phyloP scores from a whole-genome alignment of 2,329 filamentous ascomycete species.

The Cladorrhinum sp. region DNA sequence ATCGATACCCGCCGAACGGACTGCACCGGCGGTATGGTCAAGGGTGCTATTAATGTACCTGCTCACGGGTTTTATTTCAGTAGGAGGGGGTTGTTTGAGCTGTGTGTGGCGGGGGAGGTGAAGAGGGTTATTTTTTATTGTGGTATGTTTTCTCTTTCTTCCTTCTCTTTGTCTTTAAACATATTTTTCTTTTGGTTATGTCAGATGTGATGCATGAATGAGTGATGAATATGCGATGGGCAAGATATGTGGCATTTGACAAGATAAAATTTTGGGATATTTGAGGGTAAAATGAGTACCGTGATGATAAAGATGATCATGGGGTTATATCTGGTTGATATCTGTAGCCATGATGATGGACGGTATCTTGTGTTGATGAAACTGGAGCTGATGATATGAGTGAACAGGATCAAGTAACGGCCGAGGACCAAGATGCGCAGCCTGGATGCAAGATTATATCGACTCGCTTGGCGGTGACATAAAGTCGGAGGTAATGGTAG shows the following conservation, averaged over 20 bases:
- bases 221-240: no score
- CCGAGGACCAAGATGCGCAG: conserved; percentile 50
- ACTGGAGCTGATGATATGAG: no score
- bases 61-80: conserved; percentile 54
- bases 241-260: no score
- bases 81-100: conserved; percentile 44
- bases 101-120: conserved; percentile 49
- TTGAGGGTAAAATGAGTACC: no score
- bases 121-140: conserved; percentile 54
- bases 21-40: conserved; percentile 59
- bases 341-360: no score
- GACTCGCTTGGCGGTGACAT: conserved; percentile 43
- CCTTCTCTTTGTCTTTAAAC: not conserved
- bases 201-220: no score
- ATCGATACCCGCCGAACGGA: conserved; percentile 55
- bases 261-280: no score
- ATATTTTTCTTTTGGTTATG: not conserved
- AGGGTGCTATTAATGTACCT: conserved; percentile 55
- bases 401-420: conserved; percentile 49
- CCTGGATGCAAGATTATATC: conserved; percentile 57
- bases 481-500: conserved; percentile 47
- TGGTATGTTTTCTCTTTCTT: conserved; percentile 37
- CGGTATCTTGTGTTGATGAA: no score
- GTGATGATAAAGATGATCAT: no score
- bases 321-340: no score